Percentiles rank a stretch among this genome's conserved stretches.
These are phyloP conservation scores for Nigrospora oryzae DNA, from an alignment of 2,329 filamentous ascomycete genomes.

Conservation along the genomic window DNA sequence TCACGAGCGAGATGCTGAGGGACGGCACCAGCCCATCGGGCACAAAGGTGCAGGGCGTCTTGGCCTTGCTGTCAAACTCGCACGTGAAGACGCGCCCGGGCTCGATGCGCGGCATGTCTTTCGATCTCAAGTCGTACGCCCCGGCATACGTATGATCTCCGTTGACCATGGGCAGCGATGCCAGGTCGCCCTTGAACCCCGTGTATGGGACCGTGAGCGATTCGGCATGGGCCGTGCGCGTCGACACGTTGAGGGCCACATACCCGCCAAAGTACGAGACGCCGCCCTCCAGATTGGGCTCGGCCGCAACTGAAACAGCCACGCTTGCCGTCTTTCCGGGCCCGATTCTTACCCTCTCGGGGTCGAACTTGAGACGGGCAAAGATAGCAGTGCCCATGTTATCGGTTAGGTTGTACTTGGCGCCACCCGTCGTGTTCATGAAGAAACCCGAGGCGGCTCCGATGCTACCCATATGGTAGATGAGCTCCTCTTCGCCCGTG, in stretches of 20 bases:
- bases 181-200: background rate
- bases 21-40: background rate
- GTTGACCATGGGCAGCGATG: background rate
- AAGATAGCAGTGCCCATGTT: background rate
- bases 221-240: background rate
- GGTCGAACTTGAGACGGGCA: background rate
- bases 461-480: background rate
- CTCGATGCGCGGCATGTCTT: background rate
- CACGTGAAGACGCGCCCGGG: background rate
- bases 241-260: background rate
- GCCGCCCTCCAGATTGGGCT: background rate
- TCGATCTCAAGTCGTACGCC: background rate
- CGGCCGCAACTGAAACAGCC: background rate
- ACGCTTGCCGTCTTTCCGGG: background rate
- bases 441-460: background rate
- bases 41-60: background rate
- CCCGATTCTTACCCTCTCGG: background rate
- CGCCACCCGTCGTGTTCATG: background rate
- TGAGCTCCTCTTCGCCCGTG: background rate
- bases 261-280: constrained; percentile 1
- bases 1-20: background rate
- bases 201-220: background rate
- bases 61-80: background rate
- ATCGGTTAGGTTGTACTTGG: background rate
- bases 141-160: background rate